Base-by-base conservation (phyloP, 805 yeast genomes). In the Dipodascus albidus region DNA sequence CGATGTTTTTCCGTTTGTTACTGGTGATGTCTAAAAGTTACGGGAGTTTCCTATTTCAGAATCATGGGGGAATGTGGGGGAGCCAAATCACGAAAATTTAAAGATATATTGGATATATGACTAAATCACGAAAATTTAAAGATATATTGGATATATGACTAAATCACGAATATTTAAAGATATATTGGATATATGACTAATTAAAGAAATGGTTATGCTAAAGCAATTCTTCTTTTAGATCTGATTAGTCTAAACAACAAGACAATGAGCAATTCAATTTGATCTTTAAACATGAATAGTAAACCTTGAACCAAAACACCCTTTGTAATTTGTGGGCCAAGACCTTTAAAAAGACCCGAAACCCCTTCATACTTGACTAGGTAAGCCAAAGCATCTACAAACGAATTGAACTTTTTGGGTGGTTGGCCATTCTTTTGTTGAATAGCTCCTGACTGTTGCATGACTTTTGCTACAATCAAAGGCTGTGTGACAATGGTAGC, bases 401-500 rank as follows among this genome's bases (percentile, higher is more conserved):
- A 85, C 50, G 75, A 71, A 50, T 74, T 72, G 63, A 82, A 79
- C 24, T 67, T 68, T n/a, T 23, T 20, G 19, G 22, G 47, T 6
- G 22, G 22, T 14, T n/a, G 11, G 22, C 22, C 47, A 11, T 60
- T 58, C 23, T 59, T 57, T 11, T 27, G 33, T 27, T 27, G 6
- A 11, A 27, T 27, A 6, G 33, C 6, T 38, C 44, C 44, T 58
- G 73, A 74, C 68, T 87, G 96, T 56, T 87, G 77, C 78, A 85
- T 79, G 15, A 85, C 91, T 68, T 87, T 87, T 14, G 95, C 81
- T 1, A 87, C 85, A 62, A 87, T 87, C 67, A 87, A 71, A 1
- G 96, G 96, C 70, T 87, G 95, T 0, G 96, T 87, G 2, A 80
- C 74, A 11, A 87, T 49, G 0, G 96, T 87, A 3, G 96, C 95